A percentile compares a stretch with the other conserved stretches of the same genome.
Conservation (phyloP, 345 rosid genomes). For the Pistacia atlantica region DNA sequence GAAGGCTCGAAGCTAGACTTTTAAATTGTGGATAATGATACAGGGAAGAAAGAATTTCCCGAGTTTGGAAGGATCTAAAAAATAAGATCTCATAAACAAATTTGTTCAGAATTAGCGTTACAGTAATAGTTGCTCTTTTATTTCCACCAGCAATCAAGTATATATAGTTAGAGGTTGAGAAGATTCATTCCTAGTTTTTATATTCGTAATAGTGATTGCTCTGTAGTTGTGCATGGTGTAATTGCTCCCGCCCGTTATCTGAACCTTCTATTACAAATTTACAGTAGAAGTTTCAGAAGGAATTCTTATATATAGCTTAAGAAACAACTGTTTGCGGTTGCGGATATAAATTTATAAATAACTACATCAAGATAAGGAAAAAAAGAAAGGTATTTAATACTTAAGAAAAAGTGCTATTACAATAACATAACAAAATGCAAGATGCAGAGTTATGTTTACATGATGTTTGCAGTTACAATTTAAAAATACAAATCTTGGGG, state of each 20-base stretch:
- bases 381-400: too few species aligned
- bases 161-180: neutral
- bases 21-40: neutral
- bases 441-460: too few species aligned
- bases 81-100: neutral
- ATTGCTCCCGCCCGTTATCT: neutral
- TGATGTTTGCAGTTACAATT: too few species aligned
- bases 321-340: too few species aligned
- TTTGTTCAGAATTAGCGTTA: neutral
- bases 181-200: neutral
- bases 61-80: too few species aligned
- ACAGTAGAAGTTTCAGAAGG: too few species aligned
- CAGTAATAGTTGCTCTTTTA: neutral
- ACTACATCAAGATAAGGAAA: too few species aligned
- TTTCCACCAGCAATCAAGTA: neutral
- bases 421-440: too few species aligned
- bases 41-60: neutral
- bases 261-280: neutral
- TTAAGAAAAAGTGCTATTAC: too few species aligned
- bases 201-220: neutral
- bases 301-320: neutral
- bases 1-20: conserved; percentile 50
- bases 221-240: neutral
- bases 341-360: too few species aligned
- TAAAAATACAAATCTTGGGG: too few species aligned